Percentiles rank a stretch among this genome's conserved stretches.
These are phyloP conservation scores for Globisporangium perplexum DNA, from an alignment of 352 stramenopile genomes.

Conservation along the genomic window DNA sequence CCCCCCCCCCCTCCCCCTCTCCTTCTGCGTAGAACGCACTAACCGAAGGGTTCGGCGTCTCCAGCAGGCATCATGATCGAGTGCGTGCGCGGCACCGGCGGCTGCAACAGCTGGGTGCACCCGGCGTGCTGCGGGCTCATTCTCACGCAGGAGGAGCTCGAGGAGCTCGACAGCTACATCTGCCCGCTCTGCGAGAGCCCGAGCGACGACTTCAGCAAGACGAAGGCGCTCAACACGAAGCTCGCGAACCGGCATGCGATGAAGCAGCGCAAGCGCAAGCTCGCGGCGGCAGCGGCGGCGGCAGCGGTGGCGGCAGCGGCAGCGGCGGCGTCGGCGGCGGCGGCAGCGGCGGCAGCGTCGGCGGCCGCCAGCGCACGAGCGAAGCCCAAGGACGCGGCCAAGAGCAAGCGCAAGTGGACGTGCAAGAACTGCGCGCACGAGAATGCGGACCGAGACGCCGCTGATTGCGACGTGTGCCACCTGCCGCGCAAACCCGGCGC, in stretches of 20 bases:
- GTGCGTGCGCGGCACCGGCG: constrained; percentile 85
- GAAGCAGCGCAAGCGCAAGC: constrained; percentile 36
- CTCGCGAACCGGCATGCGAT: constrained; percentile 64
- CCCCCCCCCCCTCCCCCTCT: background rate
- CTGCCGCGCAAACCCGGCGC: constrained; percentile 14
- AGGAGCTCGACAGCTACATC: constrained; percentile 80
- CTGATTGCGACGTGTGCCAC: constrained; percentile 40
- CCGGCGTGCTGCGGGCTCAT: constrained; percentile 83
- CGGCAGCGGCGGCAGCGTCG: background rate
- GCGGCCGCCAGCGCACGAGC: constrained; percentile 4
- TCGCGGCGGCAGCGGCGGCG: constrained; percentile 1
- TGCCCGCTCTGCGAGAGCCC: constrained; percentile 77
- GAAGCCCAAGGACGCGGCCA: constrained; percentile 4
- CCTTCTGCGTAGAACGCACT: background rate
- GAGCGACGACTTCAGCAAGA: constrained; percentile 53
- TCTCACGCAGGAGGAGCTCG: constrained; percentile 80
- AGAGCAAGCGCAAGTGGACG: constrained; percentile 27
- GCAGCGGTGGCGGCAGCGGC: too few species aligned
- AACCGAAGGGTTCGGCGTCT: background rate
- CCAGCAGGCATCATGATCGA: constrained; percentile 89
- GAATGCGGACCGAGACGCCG: constrained; percentile 33
- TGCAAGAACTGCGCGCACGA: constrained; percentile 39
- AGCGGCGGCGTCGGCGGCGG: too few species aligned
- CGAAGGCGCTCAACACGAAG: constrained; percentile 70
- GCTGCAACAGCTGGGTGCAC: constrained; percentile 91